phyloP scores from a whole-genome alignment of 805 yeast genomes.

The Cyberlindnera xylosilytica region DNA sequence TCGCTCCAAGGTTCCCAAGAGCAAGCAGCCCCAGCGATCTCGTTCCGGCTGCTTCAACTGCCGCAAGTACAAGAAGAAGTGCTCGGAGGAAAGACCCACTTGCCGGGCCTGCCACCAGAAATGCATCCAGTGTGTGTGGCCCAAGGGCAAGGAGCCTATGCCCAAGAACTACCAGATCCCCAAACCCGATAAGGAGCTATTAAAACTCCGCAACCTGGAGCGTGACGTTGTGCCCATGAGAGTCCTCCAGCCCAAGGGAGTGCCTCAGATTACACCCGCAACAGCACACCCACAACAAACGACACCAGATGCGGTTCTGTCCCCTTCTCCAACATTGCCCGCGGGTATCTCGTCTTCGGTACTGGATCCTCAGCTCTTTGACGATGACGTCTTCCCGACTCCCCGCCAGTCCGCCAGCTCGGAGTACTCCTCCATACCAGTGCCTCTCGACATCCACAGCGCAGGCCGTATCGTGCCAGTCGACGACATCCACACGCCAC shows the following conservation, averaged over 20 bases:
- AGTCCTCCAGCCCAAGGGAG: background rate
- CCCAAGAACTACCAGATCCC: slow-evolving; percentile 22
- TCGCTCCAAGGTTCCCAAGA: slow-evolving; percentile 6
- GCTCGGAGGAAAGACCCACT: slow-evolving; percentile 48
- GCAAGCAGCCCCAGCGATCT: slow-evolving; percentile 7
- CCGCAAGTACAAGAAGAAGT: slow-evolving; percentile 61
- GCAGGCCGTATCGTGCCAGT: slow-evolving; percentile 2
- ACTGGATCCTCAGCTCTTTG: background rate
- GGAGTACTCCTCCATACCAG: no score
- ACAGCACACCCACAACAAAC: background rate
- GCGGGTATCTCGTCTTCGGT: no score
- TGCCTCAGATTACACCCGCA: no score
- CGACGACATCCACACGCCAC: background rate
- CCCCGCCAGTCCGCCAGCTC: no score
- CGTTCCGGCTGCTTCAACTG: slow-evolving; percentile 27
- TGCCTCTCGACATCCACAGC: slow-evolving; percentile 5
- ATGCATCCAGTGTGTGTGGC: slow-evolving; percentile 28
- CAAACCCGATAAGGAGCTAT: slow-evolving; percentile 1
- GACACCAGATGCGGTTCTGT: background rate
- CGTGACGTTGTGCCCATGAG: background rate
- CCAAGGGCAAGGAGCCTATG: slow-evolving; percentile 17
- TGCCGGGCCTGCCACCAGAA: slow-evolving; percentile 41
- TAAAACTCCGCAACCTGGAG: slow-evolving; percentile 2
- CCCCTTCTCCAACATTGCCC: no score
- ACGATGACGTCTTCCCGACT: background rate